Conservation (phyloP, 2,329 filamentous ascomycete species). For the Zymoseptoria ardabiliae region DNA sequence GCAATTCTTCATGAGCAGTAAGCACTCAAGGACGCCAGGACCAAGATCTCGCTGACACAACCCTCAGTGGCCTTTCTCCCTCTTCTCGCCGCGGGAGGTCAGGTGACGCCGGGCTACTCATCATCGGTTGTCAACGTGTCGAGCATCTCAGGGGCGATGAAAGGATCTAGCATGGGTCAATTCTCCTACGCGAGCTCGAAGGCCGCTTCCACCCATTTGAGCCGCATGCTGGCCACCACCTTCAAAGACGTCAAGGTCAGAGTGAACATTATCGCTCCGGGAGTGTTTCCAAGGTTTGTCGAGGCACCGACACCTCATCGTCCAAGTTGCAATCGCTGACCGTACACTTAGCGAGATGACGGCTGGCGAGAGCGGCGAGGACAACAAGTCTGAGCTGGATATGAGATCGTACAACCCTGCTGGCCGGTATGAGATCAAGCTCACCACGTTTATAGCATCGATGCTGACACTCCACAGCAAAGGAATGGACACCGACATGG, state of each 20-base stretch:
- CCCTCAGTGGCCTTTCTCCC: slow-evolving; percentile 43
- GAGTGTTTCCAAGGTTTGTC: slow-evolving; percentile 32
- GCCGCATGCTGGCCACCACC: slow-evolving; percentile 40
- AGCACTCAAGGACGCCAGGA: not conserved
- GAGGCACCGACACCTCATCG: not conserved
- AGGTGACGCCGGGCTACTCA: slow-evolving; percentile 41
- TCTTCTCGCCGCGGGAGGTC: slow-evolving; percentile 43
- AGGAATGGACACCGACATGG: slow-evolving; percentile 46
- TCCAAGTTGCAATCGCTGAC: not conserved
- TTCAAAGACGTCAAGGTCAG: slow-evolving; percentile 38
- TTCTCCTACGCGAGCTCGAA: slow-evolving; percentile 48
- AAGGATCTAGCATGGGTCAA: slow-evolving; percentile 44
- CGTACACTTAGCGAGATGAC: slow-evolving; percentile 38
- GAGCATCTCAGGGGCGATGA: slow-evolving; percentile 46
- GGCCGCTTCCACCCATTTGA: slow-evolving; percentile 41
- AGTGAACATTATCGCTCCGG: slow-evolving; percentile 38
- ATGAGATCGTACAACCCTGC: slow-evolving; percentile 39
- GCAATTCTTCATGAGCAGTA: slow-evolving; percentile 45
- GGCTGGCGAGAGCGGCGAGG: slow-evolving; percentile 36
- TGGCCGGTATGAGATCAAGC: slow-evolving; percentile 16
- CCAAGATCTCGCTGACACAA: not conserved
- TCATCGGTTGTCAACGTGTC: slow-evolving; percentile 48
- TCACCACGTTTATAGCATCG: not conserved
- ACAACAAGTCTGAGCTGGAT: slow-evolving; percentile 42
- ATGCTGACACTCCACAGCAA: slow-evolving; percentile 12